Percentiles rank a stretch among this genome's conserved stretches.
These are phyloP conservation scores for Diutina ranongensis DNA, from an alignment of 1,139 yeast species.

Conservation along the genomic window DNA sequence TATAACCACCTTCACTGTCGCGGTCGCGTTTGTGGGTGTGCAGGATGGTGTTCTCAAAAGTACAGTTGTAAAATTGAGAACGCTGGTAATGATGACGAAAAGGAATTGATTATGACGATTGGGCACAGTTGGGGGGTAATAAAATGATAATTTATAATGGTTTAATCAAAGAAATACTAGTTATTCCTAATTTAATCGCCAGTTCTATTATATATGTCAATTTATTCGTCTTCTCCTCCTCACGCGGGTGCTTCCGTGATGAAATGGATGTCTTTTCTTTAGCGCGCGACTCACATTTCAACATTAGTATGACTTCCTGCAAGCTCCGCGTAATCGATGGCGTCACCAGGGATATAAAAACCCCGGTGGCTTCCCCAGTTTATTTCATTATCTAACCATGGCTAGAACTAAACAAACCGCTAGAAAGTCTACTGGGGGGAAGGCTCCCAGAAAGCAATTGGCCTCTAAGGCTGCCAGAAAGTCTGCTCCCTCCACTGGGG, in stretches of 20 bases:
- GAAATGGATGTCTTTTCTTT: background rate
- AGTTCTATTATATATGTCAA: too few species aligned
- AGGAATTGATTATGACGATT: background rate
- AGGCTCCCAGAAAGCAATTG: constrained; percentile 98
- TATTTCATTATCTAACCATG: constrained; percentile 29
- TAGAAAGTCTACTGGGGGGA: constrained; percentile 98
- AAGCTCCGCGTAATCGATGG: background rate
- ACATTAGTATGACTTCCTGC: background rate
- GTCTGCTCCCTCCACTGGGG: constrained; percentile 96
- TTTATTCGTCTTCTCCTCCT: background rate
- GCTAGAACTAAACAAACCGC: constrained; percentile 99
- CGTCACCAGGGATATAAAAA: too few species aligned
- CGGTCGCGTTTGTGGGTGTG: background rate
- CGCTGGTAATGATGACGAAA: background rate
- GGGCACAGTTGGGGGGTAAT: background rate
- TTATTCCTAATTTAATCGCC: too few species aligned
- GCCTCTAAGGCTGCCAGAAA: constrained; percentile 99
- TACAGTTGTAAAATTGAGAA: background rate
- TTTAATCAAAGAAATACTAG: too few species aligned
- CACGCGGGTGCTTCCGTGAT: background rate
- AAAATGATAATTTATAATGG: too few species aligned
- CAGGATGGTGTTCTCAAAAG: background rate
- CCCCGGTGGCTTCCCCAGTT: background rate
- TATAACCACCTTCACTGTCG: background rate
- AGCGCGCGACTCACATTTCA: background rate